Base-by-base conservation (phyloP, 192 early-diverging fungal genomes). In the Podochytrium sp. region DNA sequence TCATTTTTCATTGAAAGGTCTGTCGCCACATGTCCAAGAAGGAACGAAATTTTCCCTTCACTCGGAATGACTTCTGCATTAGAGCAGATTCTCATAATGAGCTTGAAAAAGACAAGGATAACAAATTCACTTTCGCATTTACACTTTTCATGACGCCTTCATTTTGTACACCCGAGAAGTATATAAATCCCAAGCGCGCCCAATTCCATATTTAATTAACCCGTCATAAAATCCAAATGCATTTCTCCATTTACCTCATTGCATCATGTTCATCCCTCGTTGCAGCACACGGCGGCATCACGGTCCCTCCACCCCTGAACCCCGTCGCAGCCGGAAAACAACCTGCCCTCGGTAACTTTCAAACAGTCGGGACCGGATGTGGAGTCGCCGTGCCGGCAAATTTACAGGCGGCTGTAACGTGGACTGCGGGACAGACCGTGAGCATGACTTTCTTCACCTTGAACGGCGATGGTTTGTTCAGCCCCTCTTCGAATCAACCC, bases 211-310 rank as follows among this genome's bases (percentile, higher is more conserved):
- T n/a, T n/a, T n/a, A n/a, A n/a, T n/a, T n/a, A n/a, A n/a, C n/a
- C n/a, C n/a, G n/a, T n/a, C n/a, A n/a, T n/a, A n/a, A n/a, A n/a
- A n/a, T n/a, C n/a, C n/a, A n/a, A n/a, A 47, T 47, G 43, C 43
- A 47, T 7, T 47, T 47, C 7, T 47, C 43, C 43, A 7, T 47
- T 47, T 20, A 12, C 43, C 43, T 56, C 53, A 12, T 56, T 56
- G 5, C 53, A 6, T 18, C 38, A 12, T 0, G 10, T 62, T 29
- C 60, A 1, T 25, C 60, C 34, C 38, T 62, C 34, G 29, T 30
- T 18, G 16, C 60, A 2, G 60, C 60, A 1, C 60, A 62, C 60
- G 60, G 60, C 27, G 60, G 60, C 10, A 39, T 62, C 60, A 62
- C 38, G 18, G 16, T 20, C 38, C 60, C 60, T 12, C 16, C 37